Evolutionary conservation across 2,329 filamentous ascomycete species (phyloP).

Genomic region (Lachnum nothofagi): DNA sequence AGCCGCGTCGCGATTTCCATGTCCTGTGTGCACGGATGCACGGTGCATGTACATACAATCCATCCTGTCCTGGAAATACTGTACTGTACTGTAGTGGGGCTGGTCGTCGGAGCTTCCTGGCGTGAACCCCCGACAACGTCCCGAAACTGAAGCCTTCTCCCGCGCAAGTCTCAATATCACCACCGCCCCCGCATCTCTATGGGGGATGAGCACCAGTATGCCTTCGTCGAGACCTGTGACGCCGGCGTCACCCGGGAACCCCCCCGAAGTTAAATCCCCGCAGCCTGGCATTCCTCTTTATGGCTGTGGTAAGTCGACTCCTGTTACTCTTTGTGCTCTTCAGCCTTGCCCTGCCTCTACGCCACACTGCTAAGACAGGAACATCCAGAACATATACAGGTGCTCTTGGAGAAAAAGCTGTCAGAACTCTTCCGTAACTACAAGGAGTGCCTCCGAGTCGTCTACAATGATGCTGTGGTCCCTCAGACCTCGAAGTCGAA

Average conservation of each 20-base stretch:
- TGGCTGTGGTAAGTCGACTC: slow-evolving; percentile 52
- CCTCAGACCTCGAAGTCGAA: slow-evolving; percentile 58
- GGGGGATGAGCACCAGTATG: slow-evolving; percentile 21
- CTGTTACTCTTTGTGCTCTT: slow-evolving; percentile 5
- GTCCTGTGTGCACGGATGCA: too few species aligned
- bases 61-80: too few species aligned
- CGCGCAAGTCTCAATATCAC: background rate
- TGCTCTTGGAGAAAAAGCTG: slow-evolving; percentile 56
- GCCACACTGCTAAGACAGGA: slow-evolving; percentile 11
- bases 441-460: slow-evolving; percentile 63
- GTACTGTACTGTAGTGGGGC: too few species aligned
- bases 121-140: background rate
- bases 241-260: slow-evolving; percentile 28
- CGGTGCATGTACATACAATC: too few species aligned
- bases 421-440: slow-evolving; percentile 67
- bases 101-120: too few species aligned
- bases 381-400: slow-evolving; percentile 63
- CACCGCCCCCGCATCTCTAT: background rate
- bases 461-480: slow-evolving; percentile 60
- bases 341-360: slow-evolving; percentile 8
- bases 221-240: slow-evolving; percentile 28
- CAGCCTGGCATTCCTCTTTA: slow-evolving; percentile 55
- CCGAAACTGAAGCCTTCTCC: background rate
- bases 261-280: slow-evolving; percentile 52
- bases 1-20: too few species aligned